These are phyloP conservation scores for Eucalyptus sideroxylon DNA, from an alignment of 345 rosid species.

Conservation along the genomic window DNA sequence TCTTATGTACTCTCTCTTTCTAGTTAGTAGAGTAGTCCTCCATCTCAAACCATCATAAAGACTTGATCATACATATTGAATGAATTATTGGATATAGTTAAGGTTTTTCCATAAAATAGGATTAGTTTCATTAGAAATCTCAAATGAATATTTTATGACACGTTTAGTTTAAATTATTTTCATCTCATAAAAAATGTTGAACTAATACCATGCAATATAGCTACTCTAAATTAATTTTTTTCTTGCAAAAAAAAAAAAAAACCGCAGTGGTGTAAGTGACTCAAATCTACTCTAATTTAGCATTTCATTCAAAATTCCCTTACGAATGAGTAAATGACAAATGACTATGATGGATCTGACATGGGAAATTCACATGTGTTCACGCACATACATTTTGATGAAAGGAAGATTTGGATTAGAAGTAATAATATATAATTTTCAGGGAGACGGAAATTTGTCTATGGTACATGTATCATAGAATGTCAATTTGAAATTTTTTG, in stretches of 20 bases:
- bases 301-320: neutral
- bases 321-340: neutral
- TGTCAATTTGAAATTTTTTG: rapidly evolving
- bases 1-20: neutral
- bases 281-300: neutral
- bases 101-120: neutral
- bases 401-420: neutral
- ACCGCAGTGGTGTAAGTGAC: neutral
- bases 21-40: neutral
- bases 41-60: neutral
- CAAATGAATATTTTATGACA: neutral
- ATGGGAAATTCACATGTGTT: neutral
- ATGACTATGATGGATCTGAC: no score
- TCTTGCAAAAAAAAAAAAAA: neutral
- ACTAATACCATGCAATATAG: neutral
- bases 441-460: rapidly evolving
- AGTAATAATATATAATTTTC: neutral
- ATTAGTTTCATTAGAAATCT: neutral
- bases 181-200: neutral
- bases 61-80: neutral
- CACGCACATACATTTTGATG: neutral
- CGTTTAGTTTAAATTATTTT: neutral
- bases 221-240: neutral
- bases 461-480: no score
- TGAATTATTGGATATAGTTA: neutral